Base-by-base conservation (phyloP, 1,284 basidiomycete species). In the Tetrapyrgos nigripes region DNA sequence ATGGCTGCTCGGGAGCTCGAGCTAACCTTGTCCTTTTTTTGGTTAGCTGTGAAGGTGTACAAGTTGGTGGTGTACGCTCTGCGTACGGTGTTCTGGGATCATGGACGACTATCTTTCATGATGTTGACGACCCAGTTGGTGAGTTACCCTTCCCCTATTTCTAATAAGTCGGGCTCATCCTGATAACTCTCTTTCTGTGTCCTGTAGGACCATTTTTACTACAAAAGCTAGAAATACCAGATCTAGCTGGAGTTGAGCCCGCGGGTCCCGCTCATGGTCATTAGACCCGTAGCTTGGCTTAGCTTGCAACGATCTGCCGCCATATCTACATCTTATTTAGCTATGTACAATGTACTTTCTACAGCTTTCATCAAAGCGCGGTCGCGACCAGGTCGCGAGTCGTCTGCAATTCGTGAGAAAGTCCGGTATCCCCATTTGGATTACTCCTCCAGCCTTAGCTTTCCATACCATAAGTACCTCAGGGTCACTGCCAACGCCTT, bases 31-130 rank as follows among this genome's bases (percentile, higher is more conserved):
- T 40, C 35, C 44, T 47, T n/a, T n/a, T n/a, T n/a, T n/a, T n/a
- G n/a, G n/a, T 23, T 58, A 90, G 89, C 64, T 87, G 81, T 17
- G 81, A 87, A 58, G 88, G 82, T 23, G 72, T 91, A 17, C 87
- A 89, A 62, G 64, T 91, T 14, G 88, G 89, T 10, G 81, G 79
- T 3, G 65, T 87, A 17, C 79, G 84, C 9, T 89, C 88, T 8
- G 71, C 71, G 3, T 86, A 75, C 67, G 89, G 89, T 17, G 77
- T 87, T 1, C 66, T 90, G 13, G 89, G 89, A 0, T 63, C 82
- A 9, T 91, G 89, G 89, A 87, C 88, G 1, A 91, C 89, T 0
- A 74, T 85, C 5, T 82, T 84, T 44, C 89, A 91, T 60, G 86
- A 89, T 28, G 59, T 53, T 1, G 80, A 79, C 31, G 84, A 86